Evolutionary conservation across 2,329 filamentous ascomycete species (phyloP).

Genomic region (Aspergillus pseudoglaucus): DNA sequence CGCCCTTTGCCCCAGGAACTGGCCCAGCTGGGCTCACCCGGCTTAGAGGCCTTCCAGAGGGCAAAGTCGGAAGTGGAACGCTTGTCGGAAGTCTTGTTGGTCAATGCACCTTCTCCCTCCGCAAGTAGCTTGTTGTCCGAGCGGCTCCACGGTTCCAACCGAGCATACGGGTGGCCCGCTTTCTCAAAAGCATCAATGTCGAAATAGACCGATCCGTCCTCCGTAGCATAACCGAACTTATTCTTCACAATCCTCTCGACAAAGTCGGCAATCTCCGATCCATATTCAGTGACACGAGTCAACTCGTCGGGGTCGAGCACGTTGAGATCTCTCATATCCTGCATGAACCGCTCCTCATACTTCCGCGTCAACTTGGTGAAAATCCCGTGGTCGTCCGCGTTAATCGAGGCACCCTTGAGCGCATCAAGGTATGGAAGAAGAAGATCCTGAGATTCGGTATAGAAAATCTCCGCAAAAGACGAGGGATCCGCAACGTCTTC

Average conservation of each 20-base stretch:
- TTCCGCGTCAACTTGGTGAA: constrained; percentile 80
- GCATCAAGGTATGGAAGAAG: constrained; percentile 76
- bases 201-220: constrained; percentile 86
- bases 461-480: constrained; percentile 43
- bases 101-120: constrained; percentile 81
- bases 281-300: constrained; percentile 88
- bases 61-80: constrained; percentile 78
- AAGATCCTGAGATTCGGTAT: constrained; percentile 57
- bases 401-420: constrained; percentile 50
- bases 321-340: constrained; percentile 82
- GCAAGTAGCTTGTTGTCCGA: constrained; percentile 77
- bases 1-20: constrained; percentile 82
- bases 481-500: constrained; percentile 15
- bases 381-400: constrained; percentile 61
- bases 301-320: constrained; percentile 74
- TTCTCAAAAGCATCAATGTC: constrained; percentile 82
- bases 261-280: constrained; percentile 77
- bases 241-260: constrained; percentile 78
- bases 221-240: constrained; percentile 70
- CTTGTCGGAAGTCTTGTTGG: constrained; percentile 58
- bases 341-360: constrained; percentile 81
- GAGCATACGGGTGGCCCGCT: constrained; percentile 76
- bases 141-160: constrained; percentile 75
- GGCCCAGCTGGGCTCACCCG: constrained; percentile 84
- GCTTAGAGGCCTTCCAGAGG: constrained; percentile 87